Evolutionary conservation across 2,329 filamentous ascomycete genomes (phyloP), one percentile per base, ranked within the genome.

Genomic region (Phoma sp.): DNA sequence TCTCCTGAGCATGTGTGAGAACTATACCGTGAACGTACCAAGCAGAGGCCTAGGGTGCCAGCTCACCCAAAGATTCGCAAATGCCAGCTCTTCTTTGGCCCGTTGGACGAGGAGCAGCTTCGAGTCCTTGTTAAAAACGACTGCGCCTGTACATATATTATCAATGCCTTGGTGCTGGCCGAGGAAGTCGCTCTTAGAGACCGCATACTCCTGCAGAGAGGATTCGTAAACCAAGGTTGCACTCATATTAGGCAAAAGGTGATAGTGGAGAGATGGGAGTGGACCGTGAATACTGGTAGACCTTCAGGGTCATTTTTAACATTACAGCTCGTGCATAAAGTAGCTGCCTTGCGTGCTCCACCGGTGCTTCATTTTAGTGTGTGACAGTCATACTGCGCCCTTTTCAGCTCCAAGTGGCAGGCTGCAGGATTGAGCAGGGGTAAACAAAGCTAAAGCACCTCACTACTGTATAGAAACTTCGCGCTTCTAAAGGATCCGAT

Each of bases 1-100:
- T 72, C 59, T 85, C 82, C 81, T 81, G 29, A 9, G 14, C 32
- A 37, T 4, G 9, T 39, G 33, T 65, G 39, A 62, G 52, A 39
- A 18, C 36, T n/a, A 9, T n/a, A 18, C 37, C 25, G 8, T 11
- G 7, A 27, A 13, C 8, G 23, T 18, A n/a, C 10, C 25, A 35
- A 11, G 9, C 18, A 2, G 10, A 43, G 29, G 14, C 9, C 14
- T n/a, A n/a, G 10, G 5, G 7, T 18, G 7, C 11, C 40, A 13
- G 55, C 62, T 42, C 59, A 73, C 72, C 72, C 73, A 75, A 24
- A 54, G 32, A 44, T 71, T 60, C 1, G 73, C 70, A 45, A 69
- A 75, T 3, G 71, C 71, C 35, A 55, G 62, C 40, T 75, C 73
- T 2, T 69, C 60, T n/a, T 65, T 63, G 33, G 69, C 70, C 18